Conservation (phyloP, 2,329 filamentous ascomycete species). For the Dactylonectria estremocensis region DNA sequence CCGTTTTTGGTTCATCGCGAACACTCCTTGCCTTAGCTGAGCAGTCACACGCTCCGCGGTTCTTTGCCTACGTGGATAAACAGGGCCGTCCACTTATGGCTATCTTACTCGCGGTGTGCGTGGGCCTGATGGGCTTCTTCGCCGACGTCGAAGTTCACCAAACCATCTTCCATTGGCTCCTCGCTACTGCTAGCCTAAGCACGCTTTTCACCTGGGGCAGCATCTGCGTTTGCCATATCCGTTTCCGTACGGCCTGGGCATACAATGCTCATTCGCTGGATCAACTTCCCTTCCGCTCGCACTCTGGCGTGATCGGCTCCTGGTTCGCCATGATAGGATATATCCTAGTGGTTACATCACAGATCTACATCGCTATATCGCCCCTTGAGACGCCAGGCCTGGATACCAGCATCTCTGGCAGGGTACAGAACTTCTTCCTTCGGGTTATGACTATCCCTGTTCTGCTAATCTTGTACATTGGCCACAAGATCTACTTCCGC, state of each 20-base stretch:
- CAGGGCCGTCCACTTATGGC: conserved; percentile 85
- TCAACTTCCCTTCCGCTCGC: conserved; percentile 85
- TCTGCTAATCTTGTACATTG: conserved; percentile 76
- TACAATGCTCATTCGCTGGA: conserved; percentile 76
- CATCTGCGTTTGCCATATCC: conserved; percentile 90
- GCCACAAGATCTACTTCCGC: conserved; percentile 81
- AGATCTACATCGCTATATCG: conserved; percentile 90
- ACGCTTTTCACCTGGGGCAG: conserved; percentile 86
- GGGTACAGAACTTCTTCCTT: conserved; percentile 79
- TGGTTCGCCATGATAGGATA: conserved; percentile 88
- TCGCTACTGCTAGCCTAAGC: conserved; percentile 80
- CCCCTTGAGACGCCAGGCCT: conserved; percentile 71
- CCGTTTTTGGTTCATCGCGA: conserved; percentile 91
- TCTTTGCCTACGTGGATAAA: conserved; percentile 86
- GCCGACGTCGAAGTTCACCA: conserved; percentile 74
- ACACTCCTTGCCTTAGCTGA: conserved; percentile 92
- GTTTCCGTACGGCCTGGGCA: conserved; percentile 86
- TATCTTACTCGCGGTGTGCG: conserved; percentile 75
- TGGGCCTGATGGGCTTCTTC: conserved; percentile 85
- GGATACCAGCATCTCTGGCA: conserved; percentile 57
- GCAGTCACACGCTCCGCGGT: conserved; percentile 84
- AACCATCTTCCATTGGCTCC: conserved; percentile 83
- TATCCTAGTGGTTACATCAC: conserved; percentile 80
- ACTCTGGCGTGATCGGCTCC: conserved; percentile 84
- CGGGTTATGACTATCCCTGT: conserved; percentile 80